Conservation (phyloP, 306 rosid species). For the Rosa persica region DNA sequence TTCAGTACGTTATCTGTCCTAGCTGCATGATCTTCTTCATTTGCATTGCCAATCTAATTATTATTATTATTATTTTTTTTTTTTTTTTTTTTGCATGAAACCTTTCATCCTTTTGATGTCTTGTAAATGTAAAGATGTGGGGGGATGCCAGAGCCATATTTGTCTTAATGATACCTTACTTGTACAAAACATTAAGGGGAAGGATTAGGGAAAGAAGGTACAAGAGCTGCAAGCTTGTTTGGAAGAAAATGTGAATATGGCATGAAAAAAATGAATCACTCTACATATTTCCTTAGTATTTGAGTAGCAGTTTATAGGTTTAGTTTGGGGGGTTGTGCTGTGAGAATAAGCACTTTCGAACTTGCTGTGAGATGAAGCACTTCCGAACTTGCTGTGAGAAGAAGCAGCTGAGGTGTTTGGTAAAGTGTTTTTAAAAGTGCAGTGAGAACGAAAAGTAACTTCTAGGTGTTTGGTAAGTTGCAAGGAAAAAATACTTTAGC, state of each 20-base stretch:
- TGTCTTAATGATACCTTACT: background rate
- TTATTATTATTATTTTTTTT: too few species aligned
- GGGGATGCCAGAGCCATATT: background rate
- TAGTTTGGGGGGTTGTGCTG: too few species aligned
- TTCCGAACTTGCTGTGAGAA: too few species aligned
- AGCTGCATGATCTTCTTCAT: background rate
- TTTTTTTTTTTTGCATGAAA: background rate
- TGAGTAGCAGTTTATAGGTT: background rate
- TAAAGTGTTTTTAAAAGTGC: too few species aligned
- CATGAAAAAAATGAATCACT: background rate
- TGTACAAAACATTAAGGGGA: background rate
- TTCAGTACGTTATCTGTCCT: constrained; percentile 45
- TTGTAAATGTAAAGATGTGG: background rate
- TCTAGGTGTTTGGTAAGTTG: too few species aligned
- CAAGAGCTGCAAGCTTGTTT: background rate
- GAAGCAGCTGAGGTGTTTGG: too few species aligned
- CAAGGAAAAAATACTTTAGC: too few species aligned
- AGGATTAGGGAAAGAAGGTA: background rate
- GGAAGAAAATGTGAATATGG: background rate
- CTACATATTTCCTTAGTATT: background rate
- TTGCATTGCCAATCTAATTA: background rate
- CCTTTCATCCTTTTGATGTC: background rate
- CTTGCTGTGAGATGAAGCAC: too few species aligned
- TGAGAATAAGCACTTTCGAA: too few species aligned
- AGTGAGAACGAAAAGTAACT: too few species aligned